A percentile compares a stretch with the other conserved stretches of the same genome.
phyloP scores from a whole-genome alignment of 2,329 filamentous ascomycete species.

The Fusarium sp. region DNA sequence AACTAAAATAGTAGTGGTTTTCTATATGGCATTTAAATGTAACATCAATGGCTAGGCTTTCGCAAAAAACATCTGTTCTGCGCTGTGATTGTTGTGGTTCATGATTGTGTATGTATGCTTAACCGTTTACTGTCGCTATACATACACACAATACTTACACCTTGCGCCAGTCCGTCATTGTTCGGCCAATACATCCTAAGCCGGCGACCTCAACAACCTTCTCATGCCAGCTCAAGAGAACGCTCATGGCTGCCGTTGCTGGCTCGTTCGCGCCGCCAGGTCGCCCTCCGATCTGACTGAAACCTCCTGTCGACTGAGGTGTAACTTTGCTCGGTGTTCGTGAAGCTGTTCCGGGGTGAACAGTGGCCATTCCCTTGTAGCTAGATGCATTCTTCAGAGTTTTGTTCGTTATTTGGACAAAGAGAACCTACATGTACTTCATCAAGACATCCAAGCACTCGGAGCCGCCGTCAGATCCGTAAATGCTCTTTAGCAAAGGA shows the following conservation, averaged over 20 bases:
- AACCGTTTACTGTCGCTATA: slow-evolving; percentile 19
- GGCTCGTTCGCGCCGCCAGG: slow-evolving; percentile 68
- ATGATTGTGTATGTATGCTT: slow-evolving; percentile 38
- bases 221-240: slow-evolving; percentile 97
- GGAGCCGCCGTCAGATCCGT: slow-evolving; percentile 78
- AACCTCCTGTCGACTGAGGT: slow-evolving; percentile 81
- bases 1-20: slow-evolving; percentile 7
- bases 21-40: slow-evolving; percentile 22
- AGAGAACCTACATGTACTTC: slow-evolving; percentile 86
- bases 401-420: background rate
- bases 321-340: slow-evolving; percentile 60
- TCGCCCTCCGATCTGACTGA: slow-evolving; percentile 77
- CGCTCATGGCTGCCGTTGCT: slow-evolving; percentile 91
- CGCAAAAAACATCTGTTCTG: background rate
- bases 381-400: slow-evolving; percentile 53
- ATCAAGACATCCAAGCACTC: slow-evolving; percentile 92
- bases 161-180: slow-evolving; percentile 95
- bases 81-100: slow-evolving; percentile 20
- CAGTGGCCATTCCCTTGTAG: slow-evolving; percentile 86
- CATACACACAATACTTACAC: slow-evolving; percentile 50
- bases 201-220: slow-evolving; percentile 96
- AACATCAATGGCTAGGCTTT: slow-evolving; percentile 11
- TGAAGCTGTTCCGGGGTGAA: slow-evolving; percentile 53
- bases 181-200: slow-evolving; percentile 87
- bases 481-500: slow-evolving; percentile 83